These are phyloP conservation scores for Bacidia gigantensis DNA, from an alignment of 495 filamentous ascomycete genomes.

Conservation along the genomic window DNA sequence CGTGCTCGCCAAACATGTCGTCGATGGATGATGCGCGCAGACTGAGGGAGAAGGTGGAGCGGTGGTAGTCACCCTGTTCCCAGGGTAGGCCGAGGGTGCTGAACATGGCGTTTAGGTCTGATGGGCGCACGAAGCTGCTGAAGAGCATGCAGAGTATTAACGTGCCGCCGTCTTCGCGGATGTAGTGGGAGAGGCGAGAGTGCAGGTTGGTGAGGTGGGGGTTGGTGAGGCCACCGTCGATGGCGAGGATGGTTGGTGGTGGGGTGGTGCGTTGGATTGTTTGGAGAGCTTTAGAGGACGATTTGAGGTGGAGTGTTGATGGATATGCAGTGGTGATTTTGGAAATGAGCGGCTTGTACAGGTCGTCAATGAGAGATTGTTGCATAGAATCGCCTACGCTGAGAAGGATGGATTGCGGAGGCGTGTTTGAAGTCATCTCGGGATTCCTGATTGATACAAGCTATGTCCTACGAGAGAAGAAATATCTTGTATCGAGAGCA, in stretches of 20 bases:
- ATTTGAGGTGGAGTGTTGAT: background rate
- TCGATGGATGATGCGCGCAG: background rate
- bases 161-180: slow-evolving; percentile 11
- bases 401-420: background rate
- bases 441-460: background rate
- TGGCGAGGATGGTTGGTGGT: background rate
- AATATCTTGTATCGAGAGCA: too few relatives aligned
- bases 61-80: slow-evolving; percentile 24
- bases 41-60: slow-evolving; percentile 19
- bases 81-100: slow-evolving; percentile 22
- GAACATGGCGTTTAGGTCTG: slow-evolving; percentile 18
- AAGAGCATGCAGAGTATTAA: slow-evolving; percentile 24
- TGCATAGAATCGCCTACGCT: background rate
- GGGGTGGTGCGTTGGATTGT: background rate
- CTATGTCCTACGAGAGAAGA: too few relatives aligned
- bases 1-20: slow-evolving; percentile 10
- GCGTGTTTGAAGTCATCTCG: background rate
- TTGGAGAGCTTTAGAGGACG: background rate
- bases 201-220: background rate
- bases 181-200: slow-evolving; percentile 5
- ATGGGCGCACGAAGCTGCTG: slow-evolving; percentile 18
- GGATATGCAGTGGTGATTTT: background rate
- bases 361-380: background rate
- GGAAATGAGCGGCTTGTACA: background rate
- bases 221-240: background rate